Evolutionary conservation across 768 basidiomycete genomes (phyloP), one percentile per base, ranked within the genome.

Genomic region (Podaxis sp.): DNA sequence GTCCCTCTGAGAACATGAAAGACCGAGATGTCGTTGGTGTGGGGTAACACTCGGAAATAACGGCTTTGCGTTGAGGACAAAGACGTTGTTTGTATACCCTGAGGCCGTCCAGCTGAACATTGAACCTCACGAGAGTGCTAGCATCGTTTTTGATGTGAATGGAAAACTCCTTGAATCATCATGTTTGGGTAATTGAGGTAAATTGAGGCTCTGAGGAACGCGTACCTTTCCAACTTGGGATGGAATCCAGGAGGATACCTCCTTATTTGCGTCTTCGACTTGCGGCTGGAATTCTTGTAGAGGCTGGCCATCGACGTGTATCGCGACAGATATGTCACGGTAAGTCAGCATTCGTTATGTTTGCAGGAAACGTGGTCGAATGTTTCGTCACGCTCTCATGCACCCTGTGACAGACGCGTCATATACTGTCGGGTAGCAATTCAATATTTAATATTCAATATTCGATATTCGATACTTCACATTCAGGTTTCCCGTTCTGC

Each of bases 301-400:
- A 15, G 44, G 57, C 15, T 28, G 28, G 15, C 57, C 57, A 13
- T 58, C 57, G 28, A 58, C 57, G n/a, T 33, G 20, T 7, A 58
- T 37, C 7, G 44, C 44, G 12, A 30, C 41, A 28, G 41, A 46
- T 7, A 58, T 8, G 11, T 4, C 57, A 22, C 48, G 46, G n/a
- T 49, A 30, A 7, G 28, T 49, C n/a, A 44, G 46, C 56, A 58
- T 38, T 7, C 8, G 22, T 24, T n/a, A 8, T 13, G n/a, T 15
- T 15, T 44, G 13, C 13, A n/a, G 12, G 17, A 13, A 41, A 41
- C 40, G 40, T 41, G 13, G 17, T 41, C 40, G 4, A 41, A 10
- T 41, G 40, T 10, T 13, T 12, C 13, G 17, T 41, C 40, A 41
- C 40, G 40, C 7, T 30, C 7, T 30, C 6, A 30, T 30, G 28